Percentiles rank a stretch among this genome's conserved stretches.
These are phyloP conservation scores for Bocquillonia castaneifolia DNA, from an alignment of 441 rosid species.

Conservation along the genomic window DNA sequence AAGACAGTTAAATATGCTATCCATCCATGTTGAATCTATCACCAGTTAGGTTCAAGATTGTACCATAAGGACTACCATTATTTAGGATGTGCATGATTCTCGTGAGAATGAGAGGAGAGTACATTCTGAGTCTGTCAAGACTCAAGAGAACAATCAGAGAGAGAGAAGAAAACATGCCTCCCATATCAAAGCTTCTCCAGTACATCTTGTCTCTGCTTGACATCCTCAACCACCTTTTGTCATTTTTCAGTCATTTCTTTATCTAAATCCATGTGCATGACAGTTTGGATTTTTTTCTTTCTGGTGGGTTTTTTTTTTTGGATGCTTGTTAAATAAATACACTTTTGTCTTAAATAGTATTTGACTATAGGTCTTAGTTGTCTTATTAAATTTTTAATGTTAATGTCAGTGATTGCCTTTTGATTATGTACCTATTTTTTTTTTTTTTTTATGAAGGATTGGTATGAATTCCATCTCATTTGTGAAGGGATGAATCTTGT, in stretches of 20 bases:
- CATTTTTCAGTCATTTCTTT: slow-evolving; percentile 14
- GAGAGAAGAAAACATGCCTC: not conserved
- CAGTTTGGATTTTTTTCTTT: slow-evolving; percentile 19
- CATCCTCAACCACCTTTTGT: not conserved
- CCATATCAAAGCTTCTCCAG: slow-evolving; percentile 10
- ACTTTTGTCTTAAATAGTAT: slow-evolving; percentile 1
- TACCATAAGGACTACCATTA: not conserved
- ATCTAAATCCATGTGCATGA: slow-evolving; percentile 24
- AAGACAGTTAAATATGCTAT: not conserved
- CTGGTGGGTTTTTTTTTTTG: not conserved
- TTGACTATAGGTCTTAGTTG: slow-evolving; percentile 5
- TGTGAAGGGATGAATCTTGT: not conserved
- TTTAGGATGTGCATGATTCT: slow-evolving; percentile 11
- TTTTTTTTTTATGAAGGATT: not conserved
- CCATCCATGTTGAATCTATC: not conserved
- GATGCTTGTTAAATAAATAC: not conserved
- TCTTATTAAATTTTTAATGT: not conserved
- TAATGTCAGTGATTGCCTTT: not conserved
- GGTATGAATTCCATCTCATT: not conserved
- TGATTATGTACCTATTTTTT: not conserved
- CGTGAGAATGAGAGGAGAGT: not conserved
- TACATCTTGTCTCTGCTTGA: slow-evolving; percentile 18
- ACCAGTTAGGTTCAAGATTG: not conserved
- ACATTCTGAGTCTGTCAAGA: not conserved
- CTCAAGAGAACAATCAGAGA: slow-evolving; percentile 5